Evolutionary conservation across 139 green algal genomes (phyloP).

Genomic region (Chlamydomonas applanata): DNA sequence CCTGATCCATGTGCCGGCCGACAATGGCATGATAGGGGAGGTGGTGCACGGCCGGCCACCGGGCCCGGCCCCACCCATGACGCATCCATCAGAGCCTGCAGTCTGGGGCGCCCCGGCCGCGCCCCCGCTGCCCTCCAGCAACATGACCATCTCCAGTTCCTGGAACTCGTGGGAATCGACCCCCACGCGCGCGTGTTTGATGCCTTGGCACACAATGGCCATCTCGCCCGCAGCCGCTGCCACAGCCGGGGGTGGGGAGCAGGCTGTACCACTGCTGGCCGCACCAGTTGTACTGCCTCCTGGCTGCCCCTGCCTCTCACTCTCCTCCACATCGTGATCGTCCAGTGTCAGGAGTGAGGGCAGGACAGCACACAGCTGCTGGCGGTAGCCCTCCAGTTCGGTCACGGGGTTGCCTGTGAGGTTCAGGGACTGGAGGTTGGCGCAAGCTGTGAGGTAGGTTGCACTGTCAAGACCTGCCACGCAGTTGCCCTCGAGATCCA

Average conservation of each 20-base stretch:
- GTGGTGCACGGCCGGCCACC: background rate
- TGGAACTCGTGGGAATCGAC: slow-evolving; percentile 43
- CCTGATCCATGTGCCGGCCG: slow-evolving; percentile 26
- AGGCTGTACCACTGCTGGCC: background rate
- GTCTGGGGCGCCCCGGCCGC: background rate
- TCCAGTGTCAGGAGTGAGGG: slow-evolving; percentile 26
- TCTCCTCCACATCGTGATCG: slow-evolving; percentile 9
- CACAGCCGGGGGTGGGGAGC: background rate
- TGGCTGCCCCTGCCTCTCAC: background rate
- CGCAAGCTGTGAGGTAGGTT: slow-evolving; percentile 12
- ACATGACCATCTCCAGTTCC: slow-evolving; percentile 40
- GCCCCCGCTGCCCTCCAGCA: slow-evolving; percentile 19
- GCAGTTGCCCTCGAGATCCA: slow-evolving; percentile 49
- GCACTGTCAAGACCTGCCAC: slow-evolving; percentile 21
- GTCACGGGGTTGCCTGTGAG: slow-evolving; percentile 44
- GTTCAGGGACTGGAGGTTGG: slow-evolving; percentile 34
- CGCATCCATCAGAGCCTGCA: background rate
- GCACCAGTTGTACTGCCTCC: too few relatives aligned
- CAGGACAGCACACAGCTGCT: slow-evolving; percentile 5
- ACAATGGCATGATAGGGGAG: slow-evolving; percentile 16
- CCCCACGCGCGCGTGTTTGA: slow-evolving; percentile 47
- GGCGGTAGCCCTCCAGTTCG: slow-evolving; percentile 1
- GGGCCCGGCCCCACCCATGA: background rate
- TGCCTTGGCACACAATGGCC: slow-evolving; percentile 27
- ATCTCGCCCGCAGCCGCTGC: slow-evolving; percentile 16